phyloP scores from a whole-genome alignment of 257 asterid species.

The Dorcoceras hygrometricum region DNA sequence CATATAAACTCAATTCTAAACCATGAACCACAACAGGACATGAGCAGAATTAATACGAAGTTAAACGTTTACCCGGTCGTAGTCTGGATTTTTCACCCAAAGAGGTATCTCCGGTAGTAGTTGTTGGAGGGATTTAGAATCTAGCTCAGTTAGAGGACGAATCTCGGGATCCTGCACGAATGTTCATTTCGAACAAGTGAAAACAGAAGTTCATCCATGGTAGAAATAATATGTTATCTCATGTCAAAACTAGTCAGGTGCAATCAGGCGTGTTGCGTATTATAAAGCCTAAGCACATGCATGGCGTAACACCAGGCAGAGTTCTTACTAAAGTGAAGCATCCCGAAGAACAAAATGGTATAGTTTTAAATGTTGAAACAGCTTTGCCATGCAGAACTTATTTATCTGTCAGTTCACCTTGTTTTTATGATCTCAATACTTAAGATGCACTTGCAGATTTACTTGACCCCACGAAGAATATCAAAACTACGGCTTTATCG shows the following conservation, averaged over 20 bases:
- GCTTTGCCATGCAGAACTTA: no score
- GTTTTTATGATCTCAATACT: no score
- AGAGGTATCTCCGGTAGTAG: slow-evolving; percentile 84
- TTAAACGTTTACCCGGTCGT: slow-evolving; percentile 55
- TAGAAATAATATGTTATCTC: neutral
- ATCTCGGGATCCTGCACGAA: slow-evolving; percentile 70
- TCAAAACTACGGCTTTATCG: neutral
- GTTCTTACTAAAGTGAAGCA: no score
- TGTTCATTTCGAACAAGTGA: slow-evolving; percentile 8
- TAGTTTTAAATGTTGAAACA: no score
- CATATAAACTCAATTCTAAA: neutral
- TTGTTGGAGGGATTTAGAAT: slow-evolving; percentile 43
- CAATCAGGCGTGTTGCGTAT: no score
- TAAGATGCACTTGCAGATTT: no score
- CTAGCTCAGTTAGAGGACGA: slow-evolving; percentile 67
- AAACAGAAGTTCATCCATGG: neutral
- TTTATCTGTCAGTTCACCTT: no score
- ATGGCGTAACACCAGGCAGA: no score
- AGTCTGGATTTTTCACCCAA: slow-evolving; percentile 96
- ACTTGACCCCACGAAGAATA: no score
- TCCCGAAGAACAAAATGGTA: no score
- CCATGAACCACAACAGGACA: slow-evolving; percentile 9
- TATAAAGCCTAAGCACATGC: no score
- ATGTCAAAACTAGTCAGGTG: neutral
- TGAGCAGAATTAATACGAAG: neutral